These are phyloP conservation scores for Russula sp. DNA, from an alignment of 768 basidiomycete genomes.

Conservation along the genomic window DNA sequence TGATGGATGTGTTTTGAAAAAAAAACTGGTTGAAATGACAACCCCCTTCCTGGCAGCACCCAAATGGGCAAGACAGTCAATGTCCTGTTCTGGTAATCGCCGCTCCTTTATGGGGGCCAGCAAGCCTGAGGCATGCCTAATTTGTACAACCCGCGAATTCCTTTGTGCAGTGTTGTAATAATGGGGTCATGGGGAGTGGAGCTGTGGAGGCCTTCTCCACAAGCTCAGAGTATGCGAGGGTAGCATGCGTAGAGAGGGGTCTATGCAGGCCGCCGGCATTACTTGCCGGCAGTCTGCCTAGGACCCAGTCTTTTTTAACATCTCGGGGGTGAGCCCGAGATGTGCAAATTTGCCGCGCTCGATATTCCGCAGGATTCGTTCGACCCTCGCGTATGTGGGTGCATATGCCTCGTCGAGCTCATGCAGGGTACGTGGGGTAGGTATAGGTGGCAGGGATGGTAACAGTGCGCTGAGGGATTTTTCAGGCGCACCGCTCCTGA, in stretches of 20 bases:
- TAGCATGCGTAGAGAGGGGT: background rate
- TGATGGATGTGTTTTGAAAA: background rate
- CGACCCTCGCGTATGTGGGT: constrained; percentile 2
- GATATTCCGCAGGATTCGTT: background rate
- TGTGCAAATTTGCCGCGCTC: background rate
- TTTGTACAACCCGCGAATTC: background rate
- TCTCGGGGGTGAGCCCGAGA: constrained; percentile 11
- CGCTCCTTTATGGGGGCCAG: background rate
- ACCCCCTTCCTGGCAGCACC: background rate
- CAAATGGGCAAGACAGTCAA: background rate
- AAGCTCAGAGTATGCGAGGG: background rate
- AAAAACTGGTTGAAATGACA: background rate
- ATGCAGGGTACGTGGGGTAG: background rate
- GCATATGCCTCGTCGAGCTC: constrained; percentile 16
- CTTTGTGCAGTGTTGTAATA: background rate
- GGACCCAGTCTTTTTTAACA: background rate
- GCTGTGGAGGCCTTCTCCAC: background rate
- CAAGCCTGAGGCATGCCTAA: background rate
- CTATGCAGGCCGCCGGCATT: background rate
- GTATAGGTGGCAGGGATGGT: background rate
- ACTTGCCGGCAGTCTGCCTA: background rate
- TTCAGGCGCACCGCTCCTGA: background rate
- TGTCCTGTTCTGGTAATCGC: background rate
- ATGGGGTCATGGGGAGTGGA: background rate
- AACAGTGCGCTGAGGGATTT: background rate